A percentile compares a stretch with the other conserved stretches of the same genome.
phyloP scores from a whole-genome alignment of 2,329 filamentous ascomycete genomes.

The Exophiala mesophila region DNA sequence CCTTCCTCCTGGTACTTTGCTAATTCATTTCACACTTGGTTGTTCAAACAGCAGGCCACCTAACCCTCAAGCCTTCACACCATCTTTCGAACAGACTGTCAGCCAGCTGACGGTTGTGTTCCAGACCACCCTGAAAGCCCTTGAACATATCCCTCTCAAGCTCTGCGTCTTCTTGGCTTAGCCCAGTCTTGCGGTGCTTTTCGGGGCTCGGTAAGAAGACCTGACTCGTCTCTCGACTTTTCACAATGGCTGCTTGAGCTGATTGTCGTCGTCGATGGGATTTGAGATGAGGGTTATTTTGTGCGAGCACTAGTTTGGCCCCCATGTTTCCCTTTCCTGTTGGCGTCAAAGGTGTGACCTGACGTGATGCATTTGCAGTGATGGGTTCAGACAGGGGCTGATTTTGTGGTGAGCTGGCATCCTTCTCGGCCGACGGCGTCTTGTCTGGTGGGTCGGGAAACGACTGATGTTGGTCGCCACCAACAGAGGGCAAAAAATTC shows the following conservation, averaged over 20 bases:
- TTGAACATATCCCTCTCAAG: slow-evolving; percentile 35
- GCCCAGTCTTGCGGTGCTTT: slow-evolving; percentile 44
- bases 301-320: slow-evolving; percentile 67
- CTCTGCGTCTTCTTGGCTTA: slow-evolving; percentile 27
- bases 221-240: slow-evolving; percentile 26
- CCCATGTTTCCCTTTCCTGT: slow-evolving; percentile 29
- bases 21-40: too few species aligned
- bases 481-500: slow-evolving; percentile 43
- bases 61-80: slow-evolving; percentile 72
- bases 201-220: slow-evolving; percentile 40
- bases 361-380: slow-evolving; percentile 14
- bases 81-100: slow-evolving; percentile 89
- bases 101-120: slow-evolving; percentile 82
- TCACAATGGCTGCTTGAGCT: slow-evolving; percentile 30
- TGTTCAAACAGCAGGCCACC: slow-evolving; percentile 48
- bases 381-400: slow-evolving; percentile 10
- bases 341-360: slow-evolving; percentile 41
- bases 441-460: slow-evolving; percentile 30
- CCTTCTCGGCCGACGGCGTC: slow-evolving; percentile 25
- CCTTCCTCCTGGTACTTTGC: too few species aligned
- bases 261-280: slow-evolving; percentile 66
- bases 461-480: not conserved
- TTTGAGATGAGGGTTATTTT: slow-evolving; percentile 80
- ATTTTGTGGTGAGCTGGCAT: slow-evolving; percentile 25
- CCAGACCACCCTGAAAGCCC: slow-evolving; percentile 70